Base-by-base conservation (phyloP, 1,284 basidiomycete genomes). In the Fistulina hepatica region DNA sequence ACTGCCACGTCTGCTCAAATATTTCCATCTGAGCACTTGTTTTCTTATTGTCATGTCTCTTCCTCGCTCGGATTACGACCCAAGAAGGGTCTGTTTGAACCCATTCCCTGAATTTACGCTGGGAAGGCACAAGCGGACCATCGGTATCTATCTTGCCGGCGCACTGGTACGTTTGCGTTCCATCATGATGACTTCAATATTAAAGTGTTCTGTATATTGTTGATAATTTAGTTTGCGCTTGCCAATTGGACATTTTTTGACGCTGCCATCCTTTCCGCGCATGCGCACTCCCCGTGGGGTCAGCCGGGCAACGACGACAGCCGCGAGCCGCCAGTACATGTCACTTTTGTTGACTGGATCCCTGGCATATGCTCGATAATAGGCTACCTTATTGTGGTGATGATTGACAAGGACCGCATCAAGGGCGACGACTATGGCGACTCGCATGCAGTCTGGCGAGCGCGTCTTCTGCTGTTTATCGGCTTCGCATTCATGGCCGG, bases 401-500 rank as follows among this genome's bases (percentile, higher is more conserved):
- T 97, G 40, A 91, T 97, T 52, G 92, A 98, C 67, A 97, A 97
- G 68, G 82, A 90, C 51, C 74, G 90, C 31, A 71, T 97, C 39
- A 68, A 78, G 17, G 82, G 83, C 0, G 84, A 92, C 8, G 89
- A 86, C 45, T 83, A 79, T 55, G 79, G 81, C 4, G 88, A 90
- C 49, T 67, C 81, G 0, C 65, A 77, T 5, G 84, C 89, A 2
- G 89, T 93, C 12, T 94, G 90, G 86, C 71, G 88, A 44, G 92
- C 93, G 3, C 66, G 92, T 23, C 61, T 94, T 44, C 78, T 94
- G 49, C 61, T 97, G 48, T 98, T 98, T 61, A 74, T 97, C 45
- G 94, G 94, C 0, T 97, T 98, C 53, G 92, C 94, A 1, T 61
- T 97, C 36, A 90, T 97, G 88, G 93, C 93, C 0, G 93, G 93